phyloP scores from a whole-genome alignment of 176 grass and related monocot species.

The Carex littledalei region DNA sequence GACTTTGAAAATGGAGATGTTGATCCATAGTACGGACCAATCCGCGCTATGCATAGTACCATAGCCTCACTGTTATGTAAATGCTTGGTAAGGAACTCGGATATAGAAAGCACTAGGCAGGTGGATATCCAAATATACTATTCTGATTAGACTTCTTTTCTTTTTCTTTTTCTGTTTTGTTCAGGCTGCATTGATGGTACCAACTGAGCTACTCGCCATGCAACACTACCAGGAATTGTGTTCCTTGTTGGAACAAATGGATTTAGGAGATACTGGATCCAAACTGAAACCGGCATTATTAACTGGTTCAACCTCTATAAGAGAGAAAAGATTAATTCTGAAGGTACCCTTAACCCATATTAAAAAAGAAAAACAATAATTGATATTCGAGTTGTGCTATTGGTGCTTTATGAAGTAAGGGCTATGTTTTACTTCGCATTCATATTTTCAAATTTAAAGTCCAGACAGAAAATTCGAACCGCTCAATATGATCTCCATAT shows the following conservation, averaged over 20 bases:
- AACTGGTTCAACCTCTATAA: conserved; percentile 77
- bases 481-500: too few species aligned
- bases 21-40: too few species aligned
- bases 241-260: conserved; percentile 72
- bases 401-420: too few species aligned
- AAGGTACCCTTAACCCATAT: conserved; percentile 34
- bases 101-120: background rate
- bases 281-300: conserved; percentile 80
- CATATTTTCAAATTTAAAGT: too few species aligned
- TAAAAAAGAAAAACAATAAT: background rate
- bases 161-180: background rate
- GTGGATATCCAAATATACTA: background rate
- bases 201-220: conserved; percentile 77
- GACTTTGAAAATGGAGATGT: too few species aligned
- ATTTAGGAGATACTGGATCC: conserved; percentile 32
- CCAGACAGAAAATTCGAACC: too few species aligned
- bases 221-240: conserved; percentile 78
- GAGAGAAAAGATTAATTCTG: conserved; percentile 60
- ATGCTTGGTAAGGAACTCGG: background rate
- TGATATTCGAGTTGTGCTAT: background rate
- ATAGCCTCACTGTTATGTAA: too few species aligned
- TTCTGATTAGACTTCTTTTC: conserved; percentile 21
- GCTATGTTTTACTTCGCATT: too few species aligned
- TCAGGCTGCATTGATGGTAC: conserved; percentile 96
- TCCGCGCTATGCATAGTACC: too few species aligned